phyloP scores from a whole-genome alignment of 2,329 filamentous ascomycete species.

The Aspergillus fijiensis region DNA sequence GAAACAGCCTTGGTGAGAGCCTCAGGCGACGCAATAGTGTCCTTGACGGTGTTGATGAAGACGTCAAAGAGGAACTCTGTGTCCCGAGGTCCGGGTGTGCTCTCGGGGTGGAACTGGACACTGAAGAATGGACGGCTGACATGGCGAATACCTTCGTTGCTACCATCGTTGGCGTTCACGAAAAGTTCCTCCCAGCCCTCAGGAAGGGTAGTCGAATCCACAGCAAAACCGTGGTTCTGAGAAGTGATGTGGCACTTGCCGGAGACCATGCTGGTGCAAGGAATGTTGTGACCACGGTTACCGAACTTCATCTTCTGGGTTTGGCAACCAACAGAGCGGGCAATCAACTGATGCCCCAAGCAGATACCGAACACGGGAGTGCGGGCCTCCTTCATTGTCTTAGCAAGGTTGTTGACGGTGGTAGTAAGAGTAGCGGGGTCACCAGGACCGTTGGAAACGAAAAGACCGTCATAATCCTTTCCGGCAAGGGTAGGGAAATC shows the following conservation, averaged over 20 bases:
- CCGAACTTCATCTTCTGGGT: conserved; percentile 99
- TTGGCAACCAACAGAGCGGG: conserved; percentile 78
- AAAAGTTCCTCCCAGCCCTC: conserved; percentile 89
- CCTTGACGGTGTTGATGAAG: conserved; percentile 81
- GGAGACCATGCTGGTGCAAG: conserved; percentile 91
- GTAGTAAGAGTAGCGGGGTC: conserved; percentile 80
- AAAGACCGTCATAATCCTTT: conserved; percentile 90
- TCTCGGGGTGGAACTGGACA: conserved; percentile 99
- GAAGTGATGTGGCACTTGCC: conserved; percentile 98
- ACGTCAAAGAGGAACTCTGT: conserved; percentile 97
- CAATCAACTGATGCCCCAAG: conserved; percentile 88
- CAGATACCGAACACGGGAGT: conserved; percentile 96
- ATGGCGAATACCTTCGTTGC: conserved; percentile 96
- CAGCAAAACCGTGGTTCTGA: conserved; percentile 96
- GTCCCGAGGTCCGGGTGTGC: conserved; percentile 89
- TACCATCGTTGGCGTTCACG: conserved; percentile 96
- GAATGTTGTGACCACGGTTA: conserved; percentile 98
- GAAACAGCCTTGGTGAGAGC: conserved; percentile 71
- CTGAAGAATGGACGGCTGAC: conserved; percentile 86
- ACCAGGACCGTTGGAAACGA: conserved; percentile 96
- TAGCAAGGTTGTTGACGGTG: conserved; percentile 76
- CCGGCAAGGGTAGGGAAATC: conserved; percentile 75
- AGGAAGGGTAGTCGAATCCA: conserved; percentile 74
- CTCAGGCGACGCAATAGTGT: conserved; percentile 65
- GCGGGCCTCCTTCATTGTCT: conserved; percentile 72